Percentiles rank a stretch among this genome's conserved stretches.
Evolutionary conservation across 1,284 basidiomycete genomes (phyloP).

Genomic region (Naganishia albida): DNA sequence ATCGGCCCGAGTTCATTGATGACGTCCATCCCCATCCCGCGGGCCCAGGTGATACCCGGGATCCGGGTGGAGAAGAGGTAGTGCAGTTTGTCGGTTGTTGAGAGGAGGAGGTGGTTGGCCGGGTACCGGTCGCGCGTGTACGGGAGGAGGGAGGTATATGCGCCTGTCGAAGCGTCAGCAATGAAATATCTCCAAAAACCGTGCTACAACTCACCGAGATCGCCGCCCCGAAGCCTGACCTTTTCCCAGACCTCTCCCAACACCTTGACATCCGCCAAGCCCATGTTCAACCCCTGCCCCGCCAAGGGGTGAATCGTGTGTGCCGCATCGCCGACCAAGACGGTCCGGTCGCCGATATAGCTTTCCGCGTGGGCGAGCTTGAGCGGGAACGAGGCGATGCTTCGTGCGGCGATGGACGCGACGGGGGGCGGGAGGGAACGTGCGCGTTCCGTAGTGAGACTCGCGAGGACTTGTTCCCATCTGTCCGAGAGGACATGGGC

Average conservation of each 20-base stretch:
- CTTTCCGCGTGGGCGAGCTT: slow-evolving; percentile 81
- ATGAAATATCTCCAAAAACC: slow-evolving; percentile 5
- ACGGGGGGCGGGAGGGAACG: slow-evolving; percentile 70
- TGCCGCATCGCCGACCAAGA: slow-evolving; percentile 92
- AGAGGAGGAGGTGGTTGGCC: slow-evolving; percentile 79
- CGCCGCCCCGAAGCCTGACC: slow-evolving; percentile 66
- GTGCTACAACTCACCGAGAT: slow-evolving; percentile 69
- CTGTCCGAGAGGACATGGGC: slow-evolving; percentile 7
- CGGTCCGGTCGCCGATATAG: slow-evolving; percentile 78
- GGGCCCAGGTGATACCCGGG: slow-evolving; percentile 75
- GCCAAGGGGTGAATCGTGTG: slow-evolving; percentile 96
- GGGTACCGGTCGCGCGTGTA: slow-evolving; percentile 81
- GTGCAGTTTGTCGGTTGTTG: slow-evolving; percentile 82
- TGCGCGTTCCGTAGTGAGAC: slow-evolving; percentile 15
- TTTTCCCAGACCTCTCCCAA: slow-evolving; percentile 66
- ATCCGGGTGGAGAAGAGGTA: slow-evolving; percentile 72
- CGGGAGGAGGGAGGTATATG: slow-evolving; percentile 69
- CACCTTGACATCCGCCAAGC: slow-evolving; percentile 78
- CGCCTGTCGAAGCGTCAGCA: slow-evolving; percentile 58
- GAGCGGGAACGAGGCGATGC: slow-evolving; percentile 87
- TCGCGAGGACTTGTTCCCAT: slow-evolving; percentile 33
- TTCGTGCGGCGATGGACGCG: slow-evolving; percentile 68
- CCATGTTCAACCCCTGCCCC: slow-evolving; percentile 93
- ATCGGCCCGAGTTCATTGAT: slow-evolving; percentile 81
- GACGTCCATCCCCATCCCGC: slow-evolving; percentile 83